Base-by-base conservation (phyloP, 345 rosid species). In the Cardiospermum halicacabum region DNA sequence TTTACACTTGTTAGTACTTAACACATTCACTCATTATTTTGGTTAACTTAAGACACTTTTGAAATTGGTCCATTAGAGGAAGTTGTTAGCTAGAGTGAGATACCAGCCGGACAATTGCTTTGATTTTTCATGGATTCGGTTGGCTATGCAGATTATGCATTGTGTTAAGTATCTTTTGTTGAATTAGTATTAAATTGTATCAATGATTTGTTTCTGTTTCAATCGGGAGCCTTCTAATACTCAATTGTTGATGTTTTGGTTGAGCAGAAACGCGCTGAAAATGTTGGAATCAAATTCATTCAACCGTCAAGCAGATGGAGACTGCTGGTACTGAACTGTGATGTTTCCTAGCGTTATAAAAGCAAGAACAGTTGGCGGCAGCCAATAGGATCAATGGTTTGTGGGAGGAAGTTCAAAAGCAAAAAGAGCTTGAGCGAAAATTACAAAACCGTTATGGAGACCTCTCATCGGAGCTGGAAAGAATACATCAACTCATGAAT, bases 331-430 rank as follows among this genome's bases (percentile, higher is more conserved):
- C 96, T 24, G 96, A 95, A 68, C 89, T 95, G 0, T 93, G 87
- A 74, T 95, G 96, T 71, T 95, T 89, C 72, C 88, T 74, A 78
- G 89, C 86, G 50, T 84, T 91, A 69, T 92, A 95, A 76, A 94
- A 88, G 78, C 99, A 91, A 77, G 99, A 95, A 68, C 93, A 91
- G 60, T 61, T 84, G 66, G 96, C 98, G 43, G 96, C 98, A 30
- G 73, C 90, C 43, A 86, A 80, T 72, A 82, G 99, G 76, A 85
- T 91, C 63, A 85, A 82, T 70, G 76, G 80, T 69, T 73, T 95
- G 54, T 78, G 91, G 85, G 96, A 83, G 72, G 97, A 89, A 72
- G 94, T 95, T 56, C 77, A 84, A 73, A 95, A 91, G 81, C 99
- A 91, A 59, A 91, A 91, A 78, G 93, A 85, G 72, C 89, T 85